Conservation (phyloP, 2,329 filamentous ascomycete species). For the Cadophora malorum region DNA sequence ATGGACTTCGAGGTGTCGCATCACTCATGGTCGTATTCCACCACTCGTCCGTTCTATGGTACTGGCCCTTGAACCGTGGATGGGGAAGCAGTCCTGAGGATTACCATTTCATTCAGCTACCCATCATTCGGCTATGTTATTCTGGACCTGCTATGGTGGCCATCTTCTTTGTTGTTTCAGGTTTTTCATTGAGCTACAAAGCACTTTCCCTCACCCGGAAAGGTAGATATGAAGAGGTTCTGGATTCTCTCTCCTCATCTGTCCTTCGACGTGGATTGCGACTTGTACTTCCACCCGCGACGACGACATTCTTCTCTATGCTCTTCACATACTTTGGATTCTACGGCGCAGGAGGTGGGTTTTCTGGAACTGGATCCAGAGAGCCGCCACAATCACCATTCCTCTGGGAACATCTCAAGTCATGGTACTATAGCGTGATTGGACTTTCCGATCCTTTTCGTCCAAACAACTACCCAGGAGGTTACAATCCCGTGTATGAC, state of each 20-base stretch:
- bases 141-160: constrained; percentile 52
- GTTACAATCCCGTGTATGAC: constrained; percentile 16
- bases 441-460: constrained; percentile 17
- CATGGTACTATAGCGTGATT: constrained; percentile 12
- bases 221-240: constrained; percentile 43
- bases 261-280: constrained; percentile 52
- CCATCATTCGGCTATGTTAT: constrained; percentile 21
- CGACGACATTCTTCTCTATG: constrained; percentile 47
- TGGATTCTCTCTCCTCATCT: constrained; percentile 48
- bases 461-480: neutral
- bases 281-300: constrained; percentile 51
- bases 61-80: constrained; percentile 19
- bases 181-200: constrained; percentile 52
- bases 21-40: constrained; percentile 50
- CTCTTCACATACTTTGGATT: constrained; percentile 20
- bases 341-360: constrained; percentile 12
- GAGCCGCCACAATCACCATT: constrained; percentile 10
- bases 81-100: constrained; percentile 19
- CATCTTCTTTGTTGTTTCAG: constrained; percentile 57
- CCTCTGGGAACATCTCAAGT: constrained; percentile 16
- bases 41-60: constrained; percentile 24
- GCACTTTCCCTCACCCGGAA: constrained; percentile 46
- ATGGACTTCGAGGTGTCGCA: constrained; percentile 55
- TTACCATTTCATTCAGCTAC: constrained; percentile 26
- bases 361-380: constrained; percentile 2